Base-by-base conservation (phyloP, 2,329 filamentous ascomycete species). In the Colletotrichum sp. region DNA sequence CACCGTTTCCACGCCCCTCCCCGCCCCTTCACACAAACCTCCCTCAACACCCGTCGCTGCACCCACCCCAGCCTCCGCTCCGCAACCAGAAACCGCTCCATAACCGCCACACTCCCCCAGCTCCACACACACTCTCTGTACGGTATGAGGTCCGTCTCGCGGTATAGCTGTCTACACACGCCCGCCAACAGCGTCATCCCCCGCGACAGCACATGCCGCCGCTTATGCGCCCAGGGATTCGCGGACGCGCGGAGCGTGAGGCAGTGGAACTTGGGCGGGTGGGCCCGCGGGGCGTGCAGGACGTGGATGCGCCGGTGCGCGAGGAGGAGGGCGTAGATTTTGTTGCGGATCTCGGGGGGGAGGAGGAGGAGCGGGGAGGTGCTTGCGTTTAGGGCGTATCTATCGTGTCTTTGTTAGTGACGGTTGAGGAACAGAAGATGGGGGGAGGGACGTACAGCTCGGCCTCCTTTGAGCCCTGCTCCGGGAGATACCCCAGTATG, bases 131-230 rank as follows among this genome's bases (percentile, higher is more conserved):
- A 83, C 55, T 84, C 79, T 52, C 77, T 71, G 67, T 82, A 84
- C 9, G 83, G 83, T 36, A 85, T 77, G 34, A 82, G 70, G 4
- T 79, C 80, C 18, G 84, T 84, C 76, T 84, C 84, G 70, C 81
- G 78, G 79, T 85, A 83, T 16, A 85, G 81, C 78, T 84, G 83
- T 36, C 84, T 80, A 76, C 83, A 85, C 24, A 83, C 82, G 6
- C 77, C 74, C 4, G 82, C 81, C 4, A 85, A 80, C 21, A 84
- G 78, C 9, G 82, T 83, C 72, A 85, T 68, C 4, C 79, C 81
- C 13, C 71, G 71, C n/a, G 52, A 36, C 16, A 67, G 61, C 5
- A 73, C 4, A 18, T 66, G 60, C 12, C 43, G 58, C 3, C 21
- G 8, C 13, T 66, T 38, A 55, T 71, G 71, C 3, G 30, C 43